Evolutionary conservation across 2,329 filamentous ascomycete genomes (phyloP).

Genomic region (Fonsecaea erecta): DNA sequence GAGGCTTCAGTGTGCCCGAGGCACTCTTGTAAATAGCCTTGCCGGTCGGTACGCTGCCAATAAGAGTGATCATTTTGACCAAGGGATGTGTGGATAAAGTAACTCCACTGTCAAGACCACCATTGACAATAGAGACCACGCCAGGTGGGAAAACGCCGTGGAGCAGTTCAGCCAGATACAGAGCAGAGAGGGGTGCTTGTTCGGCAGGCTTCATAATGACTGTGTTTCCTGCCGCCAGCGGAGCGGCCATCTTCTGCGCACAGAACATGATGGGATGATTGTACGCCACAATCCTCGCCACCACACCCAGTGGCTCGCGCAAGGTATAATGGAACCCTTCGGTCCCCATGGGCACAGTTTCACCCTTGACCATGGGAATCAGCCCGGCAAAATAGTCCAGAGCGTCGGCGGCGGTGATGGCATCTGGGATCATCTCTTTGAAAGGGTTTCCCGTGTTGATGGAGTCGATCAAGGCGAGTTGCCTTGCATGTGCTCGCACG

Average conservation of each 20-base stretch:
- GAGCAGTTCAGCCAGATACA: constrained; percentile 44
- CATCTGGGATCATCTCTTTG: constrained; percentile 37
- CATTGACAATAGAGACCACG: constrained; percentile 43
- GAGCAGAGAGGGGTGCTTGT: constrained; percentile 63
- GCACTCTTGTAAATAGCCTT: constrained; percentile 46
- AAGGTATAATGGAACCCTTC: constrained; percentile 75
- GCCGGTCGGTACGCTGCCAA: constrained; percentile 44
- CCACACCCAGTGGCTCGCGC: constrained; percentile 75
- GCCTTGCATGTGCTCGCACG: constrained; percentile 37
- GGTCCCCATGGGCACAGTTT: constrained; percentile 33
- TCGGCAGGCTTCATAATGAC: constrained; percentile 65
- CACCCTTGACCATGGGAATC: constrained; percentile 38
- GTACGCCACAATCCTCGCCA: constrained; percentile 81
- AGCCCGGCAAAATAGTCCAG: constrained; percentile 39
- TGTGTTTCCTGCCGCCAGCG: constrained; percentile 61
- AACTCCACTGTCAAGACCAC: constrained; percentile 39
- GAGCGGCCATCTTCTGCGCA: constrained; percentile 76
- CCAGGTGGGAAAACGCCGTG: constrained; percentile 47
- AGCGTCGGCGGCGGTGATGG: constrained; percentile 31
- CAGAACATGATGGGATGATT: constrained; percentile 82
- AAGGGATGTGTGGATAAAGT: constrained; percentile 45
- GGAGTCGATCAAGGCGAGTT: constrained; percentile 40
- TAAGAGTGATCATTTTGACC: constrained; percentile 49
- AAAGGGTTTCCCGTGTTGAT: constrained; percentile 42
- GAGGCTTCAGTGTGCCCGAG: constrained; percentile 57